Base-by-base conservation (phyloP, 2,329 filamentous ascomycete species). In the Saccharata proteae region DNA sequence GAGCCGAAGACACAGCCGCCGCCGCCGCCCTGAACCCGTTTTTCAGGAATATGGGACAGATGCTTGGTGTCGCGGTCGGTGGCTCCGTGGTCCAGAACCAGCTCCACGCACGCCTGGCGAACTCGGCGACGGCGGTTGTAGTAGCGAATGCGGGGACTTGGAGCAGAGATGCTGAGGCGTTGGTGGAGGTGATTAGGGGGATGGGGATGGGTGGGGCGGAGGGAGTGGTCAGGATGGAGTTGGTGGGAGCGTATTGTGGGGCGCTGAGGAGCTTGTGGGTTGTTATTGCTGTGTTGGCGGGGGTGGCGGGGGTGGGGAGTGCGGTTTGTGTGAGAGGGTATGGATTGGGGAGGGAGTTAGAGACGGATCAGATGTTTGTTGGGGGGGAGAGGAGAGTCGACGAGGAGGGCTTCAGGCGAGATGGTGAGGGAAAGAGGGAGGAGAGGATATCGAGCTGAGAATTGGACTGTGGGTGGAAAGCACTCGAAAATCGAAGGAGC, bases 1-100 rank as follows among this genome's bases (percentile, higher is more conserved):
- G 44, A 1, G 57, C 66, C 30, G 44, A 47, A 0, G 55, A 58
- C 2, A 33, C 51, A 2, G 55, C 58, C 0, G 59, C 58, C 3
- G 53, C 47, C 2, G 38, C 46, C 10, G 48, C 43, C 2, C 57
- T 59, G 25, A 65, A 57, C 51, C 44, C 51, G 0, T 71, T 70
- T 35, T 43, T 65, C 35, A 57, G 65, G 21, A 57, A 47, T 32
- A 59, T 70, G 18, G 67, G 66, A 3, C 43, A 51, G n/a, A 57
- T 61, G 3, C 61, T 66, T 45, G 66, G 63, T 6, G 52, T 62
- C 2, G 50, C 61, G 0, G 57, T 70, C 15, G 55, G 59, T 0
- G 52, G 52, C 2, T 49, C 55, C 4, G 49, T 65, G 17, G 67
- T 65, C 41, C 46, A 52, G 25, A 58, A 50, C 29, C 13, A 12